phyloP scores from a whole-genome alignment of 148 eudicot genomes.

The Cornus florida region DNA sequence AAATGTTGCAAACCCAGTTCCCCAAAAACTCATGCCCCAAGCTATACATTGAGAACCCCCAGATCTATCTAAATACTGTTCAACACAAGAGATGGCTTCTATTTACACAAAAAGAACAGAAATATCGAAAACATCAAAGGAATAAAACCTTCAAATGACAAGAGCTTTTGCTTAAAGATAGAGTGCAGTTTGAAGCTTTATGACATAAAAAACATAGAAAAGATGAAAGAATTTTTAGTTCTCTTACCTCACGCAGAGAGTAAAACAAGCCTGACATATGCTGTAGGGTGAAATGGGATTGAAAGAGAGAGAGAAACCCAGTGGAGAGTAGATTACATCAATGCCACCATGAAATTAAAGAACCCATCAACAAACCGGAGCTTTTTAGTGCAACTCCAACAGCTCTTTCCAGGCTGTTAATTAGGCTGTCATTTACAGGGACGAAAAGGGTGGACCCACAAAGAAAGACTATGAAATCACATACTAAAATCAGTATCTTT shows the following conservation, averaged over 20 bases:
- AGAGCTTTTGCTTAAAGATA: not conserved
- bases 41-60: not conserved
- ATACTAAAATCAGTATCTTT: not conserved
- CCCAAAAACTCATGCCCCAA: constrained; percentile 3
- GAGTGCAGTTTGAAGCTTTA: not conserved
- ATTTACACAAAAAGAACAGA: not conserved
- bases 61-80: constrained; percentile 28
- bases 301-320: constrained; percentile 7
- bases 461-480: constrained; percentile 15
- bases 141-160: not conserved
- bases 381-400: constrained; percentile 40
- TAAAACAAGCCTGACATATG: constrained; percentile 2
- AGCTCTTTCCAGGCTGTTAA: constrained; percentile 94
- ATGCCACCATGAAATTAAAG: constrained; percentile 26
- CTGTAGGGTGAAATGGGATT: not conserved
- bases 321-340: constrained; percentile 21
- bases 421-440: constrained; percentile 58
- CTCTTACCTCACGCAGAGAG: constrained; percentile 38
- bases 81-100: not conserved
- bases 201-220: constrained; percentile 11
- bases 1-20: constrained; percentile 24
- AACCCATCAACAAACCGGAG: constrained; percentile 27
- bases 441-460: constrained; percentile 41
- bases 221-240: constrained; percentile 25
- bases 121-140: not conserved